Percentiles rank a stretch among this genome's conserved stretches.
phyloP scores from a whole-genome alignment of 306 rosid genomes.

The Prunus campanulata region DNA sequence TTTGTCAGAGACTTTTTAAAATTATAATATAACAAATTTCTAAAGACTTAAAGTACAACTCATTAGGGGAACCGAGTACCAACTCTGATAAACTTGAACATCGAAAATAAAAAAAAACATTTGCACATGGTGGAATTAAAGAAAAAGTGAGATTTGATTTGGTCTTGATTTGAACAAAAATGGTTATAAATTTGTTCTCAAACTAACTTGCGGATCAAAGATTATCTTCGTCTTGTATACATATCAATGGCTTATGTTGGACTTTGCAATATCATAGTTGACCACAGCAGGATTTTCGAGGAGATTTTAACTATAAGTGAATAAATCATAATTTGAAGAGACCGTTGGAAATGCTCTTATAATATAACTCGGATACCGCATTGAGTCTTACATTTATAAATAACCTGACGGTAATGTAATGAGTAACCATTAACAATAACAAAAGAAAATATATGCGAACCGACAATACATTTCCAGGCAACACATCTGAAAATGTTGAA shows the following conservation, averaged over 20 bases:
- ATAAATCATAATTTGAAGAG: rapidly evolving
- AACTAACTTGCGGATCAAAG: not conserved
- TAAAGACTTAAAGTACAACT: not conserved
- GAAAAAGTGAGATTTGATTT: not conserved
- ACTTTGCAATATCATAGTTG: too few species aligned
- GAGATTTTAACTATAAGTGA: rapidly evolving
- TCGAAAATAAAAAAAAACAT: not conserved
- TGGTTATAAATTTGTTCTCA: not conserved
- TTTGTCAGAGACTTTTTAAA: not conserved
- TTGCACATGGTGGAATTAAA: not conserved
- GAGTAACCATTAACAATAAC: too few species aligned
- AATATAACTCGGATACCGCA: too few species aligned
- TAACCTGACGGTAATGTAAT: too few species aligned
- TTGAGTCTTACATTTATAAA: too few species aligned
- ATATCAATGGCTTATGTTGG: too few species aligned
- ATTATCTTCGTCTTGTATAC: not conserved
- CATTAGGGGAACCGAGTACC: not conserved
- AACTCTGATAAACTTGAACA: not conserved
- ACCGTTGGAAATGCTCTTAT: too few species aligned
- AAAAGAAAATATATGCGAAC: too few species aligned
- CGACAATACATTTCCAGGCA: too few species aligned
- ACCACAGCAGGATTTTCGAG: too few species aligned
- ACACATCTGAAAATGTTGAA: not conserved
- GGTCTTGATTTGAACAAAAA: not conserved
- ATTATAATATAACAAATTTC: not conserved